Base-by-base conservation (phyloP, 1,139 yeast species). In the Sugiyamaella novakii region DNA sequence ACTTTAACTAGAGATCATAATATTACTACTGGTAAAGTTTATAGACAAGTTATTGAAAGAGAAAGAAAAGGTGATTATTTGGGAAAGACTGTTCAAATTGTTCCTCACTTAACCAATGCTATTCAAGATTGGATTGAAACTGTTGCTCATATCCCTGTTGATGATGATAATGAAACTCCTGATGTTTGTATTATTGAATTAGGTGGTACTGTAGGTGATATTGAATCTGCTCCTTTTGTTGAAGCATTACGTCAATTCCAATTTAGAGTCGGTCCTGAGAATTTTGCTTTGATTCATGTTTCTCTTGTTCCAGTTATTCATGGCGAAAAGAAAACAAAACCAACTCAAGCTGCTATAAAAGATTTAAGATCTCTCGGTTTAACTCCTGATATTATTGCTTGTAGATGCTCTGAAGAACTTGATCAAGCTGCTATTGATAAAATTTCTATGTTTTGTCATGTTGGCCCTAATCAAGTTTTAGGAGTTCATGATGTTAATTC, bases 171-270 rank as follows among this genome's bases (percentile, higher is more conserved):
- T 42, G 78, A 84, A 66, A 87, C 83, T 64, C 78, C 78, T n/a
- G 98, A 92, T 63, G 84, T 92, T 49, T 92, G 98, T 78, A 89
- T 92, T 65, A 82, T 92, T 60, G 99, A 92, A 75, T 79, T 92
- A 56, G 99, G 99, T 67, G 99, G 99, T 68, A 92, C 99, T 33
- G 98, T 94, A 54, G 99, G 99, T 67, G 99, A 92, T 68, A 92
- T 92, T 65, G 99, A 92, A 75, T 83, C 95, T 67, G 98, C 98
- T 47, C 98, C 99, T 27, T 92, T 92, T 61, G 98, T 92, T 50
- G 99, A 92, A 74, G 98, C 99, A 27, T 80, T 92, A 59, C 87
- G 99, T 76, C 99, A 92, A 73, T 92, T 92, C 73, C 98, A 92
- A 75, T 92, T 92, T 74, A 82, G 96, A 67, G 98, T 91, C 56